phyloP scores from a whole-genome alignment of 768 basidiomycete species.

The Lentinula sp. region DNA sequence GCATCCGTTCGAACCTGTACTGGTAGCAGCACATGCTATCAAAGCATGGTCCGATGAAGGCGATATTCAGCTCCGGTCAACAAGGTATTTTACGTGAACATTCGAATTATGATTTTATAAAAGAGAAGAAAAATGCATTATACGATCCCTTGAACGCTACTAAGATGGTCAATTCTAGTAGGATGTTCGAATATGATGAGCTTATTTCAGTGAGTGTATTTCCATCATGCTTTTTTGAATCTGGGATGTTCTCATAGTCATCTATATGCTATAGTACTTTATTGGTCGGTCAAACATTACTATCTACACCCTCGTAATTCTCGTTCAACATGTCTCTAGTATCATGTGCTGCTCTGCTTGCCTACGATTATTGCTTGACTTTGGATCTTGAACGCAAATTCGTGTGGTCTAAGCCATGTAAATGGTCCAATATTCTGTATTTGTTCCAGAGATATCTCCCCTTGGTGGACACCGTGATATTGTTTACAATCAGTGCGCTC shows the following conservation, averaged over 20 bases:
- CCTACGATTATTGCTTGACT: neutral
- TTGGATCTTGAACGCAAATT: neutral
- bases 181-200: neutral
- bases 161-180: neutral
- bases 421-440: neutral
- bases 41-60: too few relatives aligned
- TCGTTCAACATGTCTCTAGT: neutral
- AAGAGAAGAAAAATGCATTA: too few relatives aligned
- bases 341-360: neutral
- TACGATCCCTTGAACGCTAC: neutral
- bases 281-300: neutral
- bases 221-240: neutral
- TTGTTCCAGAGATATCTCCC: neutral
- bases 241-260: neutral
- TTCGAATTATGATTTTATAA: too few relatives aligned
- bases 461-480: neutral
- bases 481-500: neutral
- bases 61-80: too few relatives aligned
- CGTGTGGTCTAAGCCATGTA: neutral
- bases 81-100: too few relatives aligned
- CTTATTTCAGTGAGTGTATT: neutral
- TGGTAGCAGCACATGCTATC: too few relatives aligned
- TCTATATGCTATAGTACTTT: neutral
- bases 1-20: too few relatives aligned
- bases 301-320: neutral